These are phyloP conservation scores for Henningerozyma blattae DNA, from an alignment of 805 yeast genomes.

Conservation along the genomic window DNA sequence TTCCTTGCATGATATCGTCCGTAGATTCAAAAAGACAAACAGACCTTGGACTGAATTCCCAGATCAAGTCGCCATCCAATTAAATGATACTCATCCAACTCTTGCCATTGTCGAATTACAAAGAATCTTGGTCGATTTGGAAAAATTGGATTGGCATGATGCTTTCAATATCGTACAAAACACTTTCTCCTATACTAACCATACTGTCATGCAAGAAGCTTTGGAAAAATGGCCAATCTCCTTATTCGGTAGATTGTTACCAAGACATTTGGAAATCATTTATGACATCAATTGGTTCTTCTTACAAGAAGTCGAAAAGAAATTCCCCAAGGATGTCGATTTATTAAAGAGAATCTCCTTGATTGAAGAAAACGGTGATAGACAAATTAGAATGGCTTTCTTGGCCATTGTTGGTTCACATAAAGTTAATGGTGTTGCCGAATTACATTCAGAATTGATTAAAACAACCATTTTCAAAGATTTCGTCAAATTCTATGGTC, in stretches of 20 bases:
- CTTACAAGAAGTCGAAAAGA: slow-evolving; percentile 59
- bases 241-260: slow-evolving; percentile 63
- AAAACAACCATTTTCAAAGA: slow-evolving; percentile 83
- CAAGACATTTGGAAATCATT: slow-evolving; percentile 84
- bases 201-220: slow-evolving; percentile 91
- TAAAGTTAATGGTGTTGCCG: slow-evolving; percentile 93
- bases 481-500: slow-evolving; percentile 73
- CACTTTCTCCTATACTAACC: slow-evolving; percentile 88
- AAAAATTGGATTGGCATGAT: slow-evolving; percentile 65
- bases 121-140: slow-evolving; percentile 75
- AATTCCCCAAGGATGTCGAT: slow-evolving; percentile 61
- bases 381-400: slow-evolving; percentile 85
- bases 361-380: slow-evolving; percentile 71
- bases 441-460: slow-evolving; percentile 82
- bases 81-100: slow-evolving; percentile 93
- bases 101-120: slow-evolving; percentile 82
- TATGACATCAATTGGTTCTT: slow-evolving; percentile 75
- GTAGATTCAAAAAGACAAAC: slow-evolving; percentile 73
- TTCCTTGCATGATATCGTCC: slow-evolving; percentile 77
- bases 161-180: slow-evolving; percentile 78
- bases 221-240: slow-evolving; percentile 92
- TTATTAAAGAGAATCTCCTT: slow-evolving; percentile 63
- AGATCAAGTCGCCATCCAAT: slow-evolving; percentile 80
- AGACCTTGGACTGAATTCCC: slow-evolving; percentile 75
- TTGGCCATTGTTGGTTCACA: slow-evolving; percentile 88